Evolutionary conservation across 345 rosid genomes (phyloP).

Genomic region (Viola odorata): DNA sequence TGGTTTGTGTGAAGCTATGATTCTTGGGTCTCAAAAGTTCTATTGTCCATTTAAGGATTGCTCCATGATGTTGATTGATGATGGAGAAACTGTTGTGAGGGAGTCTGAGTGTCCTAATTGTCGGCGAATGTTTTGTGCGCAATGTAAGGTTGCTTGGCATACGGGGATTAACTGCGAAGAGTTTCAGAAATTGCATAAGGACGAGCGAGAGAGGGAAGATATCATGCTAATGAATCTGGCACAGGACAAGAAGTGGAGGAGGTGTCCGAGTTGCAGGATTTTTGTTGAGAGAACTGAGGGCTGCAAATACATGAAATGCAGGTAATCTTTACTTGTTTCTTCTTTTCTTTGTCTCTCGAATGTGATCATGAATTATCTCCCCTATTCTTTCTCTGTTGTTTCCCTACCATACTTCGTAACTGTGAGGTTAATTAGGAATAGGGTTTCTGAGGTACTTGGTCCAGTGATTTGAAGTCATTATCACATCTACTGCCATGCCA

Average conservation of each 20-base stretch:
- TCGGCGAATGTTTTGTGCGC: constrained; percentile 37
- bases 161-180: constrained; percentile 25
- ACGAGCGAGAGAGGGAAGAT: constrained; percentile 41
- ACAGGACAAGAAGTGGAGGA: constrained; percentile 32
- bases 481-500: too few relatives aligned
- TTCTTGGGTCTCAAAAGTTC: constrained; percentile 27
- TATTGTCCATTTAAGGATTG: constrained; percentile 58
- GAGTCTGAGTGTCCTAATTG: constrained; percentile 39
- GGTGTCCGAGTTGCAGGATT: constrained; percentile 41
- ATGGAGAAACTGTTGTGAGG: constrained; percentile 15
- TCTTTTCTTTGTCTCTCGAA: neutral
- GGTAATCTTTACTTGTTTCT: constrained; percentile 16
- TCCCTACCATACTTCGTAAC: neutral
- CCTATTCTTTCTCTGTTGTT: neutral
- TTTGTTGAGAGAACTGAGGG: constrained; percentile 41
- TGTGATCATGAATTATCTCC: too few relatives aligned
- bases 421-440: too few relatives aligned
- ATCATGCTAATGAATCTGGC: constrained; percentile 43
- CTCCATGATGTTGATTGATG: constrained; percentile 39
- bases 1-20: constrained; percentile 43
- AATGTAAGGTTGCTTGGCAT: constrained; percentile 53
- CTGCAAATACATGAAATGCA: constrained; percentile 38
- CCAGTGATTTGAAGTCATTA: neutral
- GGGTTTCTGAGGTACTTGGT: neutral
- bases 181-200: constrained; percentile 34